A percentile compares a stretch with the other conserved stretches of the same genome.
These are phyloP conservation scores for Penicillium soppii DNA, from an alignment of 495 filamentous ascomycete species.

Conservation along the genomic window DNA sequence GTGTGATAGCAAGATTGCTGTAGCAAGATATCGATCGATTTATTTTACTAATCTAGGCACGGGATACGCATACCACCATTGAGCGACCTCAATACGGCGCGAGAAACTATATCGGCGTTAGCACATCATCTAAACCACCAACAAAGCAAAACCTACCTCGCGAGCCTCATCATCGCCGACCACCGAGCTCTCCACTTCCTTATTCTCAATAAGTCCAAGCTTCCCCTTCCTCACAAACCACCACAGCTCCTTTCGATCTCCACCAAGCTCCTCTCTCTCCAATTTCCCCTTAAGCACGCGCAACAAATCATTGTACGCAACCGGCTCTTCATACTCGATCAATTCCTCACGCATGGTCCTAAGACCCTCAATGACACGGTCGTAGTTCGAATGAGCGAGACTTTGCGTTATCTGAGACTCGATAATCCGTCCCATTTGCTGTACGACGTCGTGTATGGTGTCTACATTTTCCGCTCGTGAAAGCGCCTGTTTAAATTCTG, in stretches of 20 bases:
- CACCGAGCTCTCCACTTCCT: conserved; percentile 56
- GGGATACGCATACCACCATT: too few species aligned
- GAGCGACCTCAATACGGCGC: conserved; percentile 21
- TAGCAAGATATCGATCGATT: too few species aligned
- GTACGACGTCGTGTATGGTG: conserved; percentile 63
- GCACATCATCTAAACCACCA: neutral
- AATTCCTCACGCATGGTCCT: conserved; percentile 77
- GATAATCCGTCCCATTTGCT: conserved; percentile 73
- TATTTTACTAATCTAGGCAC: too few species aligned
- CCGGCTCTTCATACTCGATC: conserved; percentile 71
- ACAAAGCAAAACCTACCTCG: conserved; percentile 40
- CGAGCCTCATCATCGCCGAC: conserved; percentile 69
- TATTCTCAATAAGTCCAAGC: conserved; percentile 72
- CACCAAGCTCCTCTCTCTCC: conserved; percentile 69
- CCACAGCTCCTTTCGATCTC: conserved; percentile 83
- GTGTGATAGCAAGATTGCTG: too few species aligned
- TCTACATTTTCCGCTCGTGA: conserved; percentile 58
- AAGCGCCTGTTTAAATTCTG: conserved; percentile 86
- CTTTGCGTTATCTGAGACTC: conserved; percentile 66
- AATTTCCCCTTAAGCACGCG: conserved; percentile 69
- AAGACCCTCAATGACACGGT: conserved; percentile 71
- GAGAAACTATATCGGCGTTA: conserved; percentile 29
- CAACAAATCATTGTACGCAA: conserved; percentile 74
- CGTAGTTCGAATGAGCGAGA: conserved; percentile 73
- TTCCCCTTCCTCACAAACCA: conserved; percentile 62